phyloP scores from a whole-genome alignment of 306 rosid genomes.

The Quercus suber region DNA sequence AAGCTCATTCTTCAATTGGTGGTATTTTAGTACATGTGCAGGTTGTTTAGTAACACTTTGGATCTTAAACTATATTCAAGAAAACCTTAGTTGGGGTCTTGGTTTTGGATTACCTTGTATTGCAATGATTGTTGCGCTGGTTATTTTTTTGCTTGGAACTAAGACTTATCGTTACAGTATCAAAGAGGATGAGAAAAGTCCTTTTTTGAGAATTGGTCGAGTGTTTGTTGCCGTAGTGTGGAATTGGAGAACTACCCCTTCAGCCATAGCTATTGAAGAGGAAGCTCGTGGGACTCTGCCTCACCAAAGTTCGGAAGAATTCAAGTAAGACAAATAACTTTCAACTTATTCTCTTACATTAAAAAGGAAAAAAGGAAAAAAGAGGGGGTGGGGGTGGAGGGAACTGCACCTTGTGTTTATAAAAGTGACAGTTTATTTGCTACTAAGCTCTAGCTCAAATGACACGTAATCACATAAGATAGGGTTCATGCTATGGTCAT shows the following conservation, averaged over 20 bases:
- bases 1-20: conserved; percentile 87
- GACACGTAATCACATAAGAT: too few species aligned
- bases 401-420: too few species aligned
- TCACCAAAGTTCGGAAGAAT: conserved; percentile 26
- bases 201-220: conserved; percentile 37
- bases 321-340: conserved; percentile 30
- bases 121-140: conserved; percentile 42
- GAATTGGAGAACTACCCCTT: conserved; percentile 17
- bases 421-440: too few species aligned
- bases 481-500: too few species aligned
- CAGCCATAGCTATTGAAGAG: conserved; percentile 1
- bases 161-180: conserved; percentile 41
- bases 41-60: conserved; percentile 32
- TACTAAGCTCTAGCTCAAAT: too few species aligned
- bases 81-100: conserved; percentile 56
- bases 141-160: conserved; percentile 59
- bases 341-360: not conserved
- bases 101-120: conserved; percentile 66
- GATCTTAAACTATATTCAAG: conserved; percentile 46
- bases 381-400: too few species aligned
- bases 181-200: conserved; percentile 28
- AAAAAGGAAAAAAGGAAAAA: not conserved
- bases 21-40: conserved; percentile 53
- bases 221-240: conserved; percentile 39
- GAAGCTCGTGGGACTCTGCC: conserved; percentile 22